Conservation (phyloP, 2,329 filamentous ascomycete species). For the Claviceps sp. region DNA sequence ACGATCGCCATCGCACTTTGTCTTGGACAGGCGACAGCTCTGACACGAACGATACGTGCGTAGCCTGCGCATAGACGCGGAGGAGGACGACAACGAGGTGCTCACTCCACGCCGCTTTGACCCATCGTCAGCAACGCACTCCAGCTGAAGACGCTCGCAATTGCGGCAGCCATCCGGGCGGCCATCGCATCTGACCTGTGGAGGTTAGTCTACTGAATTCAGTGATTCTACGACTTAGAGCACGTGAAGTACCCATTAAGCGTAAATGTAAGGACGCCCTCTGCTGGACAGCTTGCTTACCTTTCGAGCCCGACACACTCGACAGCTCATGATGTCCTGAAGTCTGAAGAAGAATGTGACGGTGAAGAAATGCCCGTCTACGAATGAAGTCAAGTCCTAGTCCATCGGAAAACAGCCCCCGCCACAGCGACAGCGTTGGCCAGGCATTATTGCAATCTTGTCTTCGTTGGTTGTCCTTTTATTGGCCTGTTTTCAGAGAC, state of each 20-base stretch:
- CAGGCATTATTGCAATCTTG: background rate
- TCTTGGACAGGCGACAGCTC: constrained; percentile 26
- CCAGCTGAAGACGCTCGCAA: constrained; percentile 28
- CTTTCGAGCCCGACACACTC: constrained; percentile 28
- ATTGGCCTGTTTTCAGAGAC: too few species aligned
- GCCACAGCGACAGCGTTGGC: background rate
- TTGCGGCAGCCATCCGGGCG: constrained; percentile 29
- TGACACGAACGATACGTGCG: constrained; percentile 28
- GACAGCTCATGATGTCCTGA: constrained; percentile 17
- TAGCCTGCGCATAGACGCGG: constrained; percentile 23
- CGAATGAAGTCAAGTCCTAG: background rate
- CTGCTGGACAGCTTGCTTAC: constrained; percentile 10
- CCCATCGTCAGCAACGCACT: constrained; percentile 25
- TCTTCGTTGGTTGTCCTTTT: too few species aligned
- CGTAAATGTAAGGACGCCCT: too few species aligned
- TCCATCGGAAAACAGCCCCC: background rate
- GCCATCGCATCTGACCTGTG: constrained; percentile 28
- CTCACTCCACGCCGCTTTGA: constrained; percentile 12
- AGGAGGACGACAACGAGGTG: constrained; percentile 16
- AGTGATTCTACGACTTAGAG: background rate
- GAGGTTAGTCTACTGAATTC: background rate
- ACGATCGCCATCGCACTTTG: constrained; percentile 28
- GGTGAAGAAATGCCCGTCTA: background rate
- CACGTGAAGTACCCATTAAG: too few species aligned
- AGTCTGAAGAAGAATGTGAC: background rate